Conservation (phyloP, 805 yeast genomes). For the Candida methanosorbosa region DNA sequence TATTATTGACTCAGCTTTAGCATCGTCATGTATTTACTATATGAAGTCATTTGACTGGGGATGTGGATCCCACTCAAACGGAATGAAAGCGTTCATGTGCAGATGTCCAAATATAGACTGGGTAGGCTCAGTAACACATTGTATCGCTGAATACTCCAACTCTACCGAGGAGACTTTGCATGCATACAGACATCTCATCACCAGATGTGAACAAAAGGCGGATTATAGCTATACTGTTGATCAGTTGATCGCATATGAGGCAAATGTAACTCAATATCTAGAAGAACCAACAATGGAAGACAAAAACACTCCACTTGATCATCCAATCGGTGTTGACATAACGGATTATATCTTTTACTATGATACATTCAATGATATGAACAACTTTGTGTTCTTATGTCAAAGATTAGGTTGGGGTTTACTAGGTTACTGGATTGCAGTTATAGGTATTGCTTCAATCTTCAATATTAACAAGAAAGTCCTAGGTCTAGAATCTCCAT, state of each 20-base stretch:
- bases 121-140: slow-evolving; percentile 35
- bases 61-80: slow-evolving; percentile 26
- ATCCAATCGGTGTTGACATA: slow-evolving; percentile 25
- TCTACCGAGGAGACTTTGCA: slow-evolving; percentile 23
- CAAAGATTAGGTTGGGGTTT: slow-evolving; percentile 38
- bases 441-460: slow-evolving; percentile 23
- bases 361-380: slow-evolving; percentile 26
- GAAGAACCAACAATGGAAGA: slow-evolving; percentile 21
- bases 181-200: slow-evolving; percentile 29
- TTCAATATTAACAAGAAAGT: slow-evolving; percentile 12
- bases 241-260: slow-evolving; percentile 23
- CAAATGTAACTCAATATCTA: slow-evolving; percentile 24
- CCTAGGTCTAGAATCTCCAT: slow-evolving; percentile 7
- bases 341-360: slow-evolving; percentile 25
- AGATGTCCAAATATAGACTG: slow-evolving; percentile 34
- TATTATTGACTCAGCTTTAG: slow-evolving; percentile 27
- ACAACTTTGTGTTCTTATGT: slow-evolving; percentile 27
- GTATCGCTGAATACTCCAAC: slow-evolving; percentile 27
- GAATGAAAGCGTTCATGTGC: slow-evolving; percentile 26
- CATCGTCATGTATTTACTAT: slow-evolving; percentile 33
- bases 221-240: slow-evolving; percentile 23
- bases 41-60: slow-evolving; percentile 33
- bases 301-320: slow-evolving; percentile 12
- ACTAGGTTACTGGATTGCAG: slow-evolving; percentile 30
- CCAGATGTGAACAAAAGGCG: slow-evolving; percentile 27